A percentile compares a stretch with the other conserved stretches of the same genome.
These are phyloP conservation scores for Trichomonas tenax DNA, from an alignment of 208 protist genomes.

Conservation along the genomic window DNA sequence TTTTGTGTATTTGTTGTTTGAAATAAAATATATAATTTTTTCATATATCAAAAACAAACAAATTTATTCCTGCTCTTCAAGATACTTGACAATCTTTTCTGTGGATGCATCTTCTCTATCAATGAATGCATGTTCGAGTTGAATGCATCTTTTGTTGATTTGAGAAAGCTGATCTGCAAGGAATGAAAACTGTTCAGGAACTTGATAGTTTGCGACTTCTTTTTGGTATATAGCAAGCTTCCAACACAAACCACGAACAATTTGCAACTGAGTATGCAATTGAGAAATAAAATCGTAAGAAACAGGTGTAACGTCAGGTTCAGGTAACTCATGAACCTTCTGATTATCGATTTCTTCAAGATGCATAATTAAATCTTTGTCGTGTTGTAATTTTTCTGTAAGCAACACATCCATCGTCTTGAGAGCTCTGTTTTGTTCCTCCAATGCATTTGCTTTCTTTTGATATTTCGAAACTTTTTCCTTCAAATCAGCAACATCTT, in stretches of 20 bases:
- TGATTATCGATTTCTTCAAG: not conserved
- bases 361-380: not conserved
- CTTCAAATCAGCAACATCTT: not conserved
- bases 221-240: not conserved
- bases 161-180: not conserved
- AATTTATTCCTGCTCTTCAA: not conserved
- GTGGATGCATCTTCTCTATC: not conserved
- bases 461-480: not conserved
- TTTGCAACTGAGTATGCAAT: not conserved
- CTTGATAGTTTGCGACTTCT: not conserved
- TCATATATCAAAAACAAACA: too few relatives aligned
- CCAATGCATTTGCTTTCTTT: not conserved
- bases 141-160: not conserved
- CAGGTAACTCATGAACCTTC: not conserved
- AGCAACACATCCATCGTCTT: not conserved
- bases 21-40: not conserved
- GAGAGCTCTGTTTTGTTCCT: not conserved
- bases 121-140: not conserved
- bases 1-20: too few relatives aligned
- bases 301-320: not conserved
- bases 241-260: not conserved
- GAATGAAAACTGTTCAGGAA: not conserved
- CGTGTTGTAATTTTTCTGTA: not conserved
- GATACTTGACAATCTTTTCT: not conserved
- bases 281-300: not conserved